Base-by-base conservation (phyloP, 208 protist species). In the Sergeia podlipaevii region DNA sequence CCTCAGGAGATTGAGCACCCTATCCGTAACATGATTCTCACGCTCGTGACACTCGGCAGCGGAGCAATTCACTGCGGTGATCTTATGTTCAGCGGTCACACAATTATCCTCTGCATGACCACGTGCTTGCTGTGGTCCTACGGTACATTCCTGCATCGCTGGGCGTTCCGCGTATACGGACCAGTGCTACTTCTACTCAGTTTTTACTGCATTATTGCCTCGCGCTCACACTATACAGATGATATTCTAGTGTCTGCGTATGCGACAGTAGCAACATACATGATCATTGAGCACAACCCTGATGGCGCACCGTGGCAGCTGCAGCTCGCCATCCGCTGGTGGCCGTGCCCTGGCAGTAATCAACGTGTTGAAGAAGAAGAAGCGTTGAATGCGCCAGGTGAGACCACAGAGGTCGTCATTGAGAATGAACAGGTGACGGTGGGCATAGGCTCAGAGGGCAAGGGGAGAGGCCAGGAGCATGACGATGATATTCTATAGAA, bases 71-170 rank as follows among this genome's bases (percentile, higher is more conserved):
- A 96, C 71, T 96, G 89, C 42, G 89, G 89, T 33, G 89, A 96
- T 61, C 61, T 96, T 8, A 87, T 96, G 79, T 96, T 91, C 60
- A 90, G 80, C 45, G 89, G 89, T 4, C 89, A 96, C 72, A 93
- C 85, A 1, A 86, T 96, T 54, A 90, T 84, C 37, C 48, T 93
- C 23, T 78, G 62, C n/a, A 50, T 91, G 18, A 59, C 70, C 41
- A 55, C 73, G 21, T 64, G 70, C 50, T 21, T 84, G 4, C 42
- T 75, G 1, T 89, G 77, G 70, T 59, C 73, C 18, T 95, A 92
- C 74, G 77, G 88, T 23, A 37, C 48, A 2, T 79, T 79, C 41
- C 23, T 93, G 24, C 77, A 88, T 52, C 60, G 47, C 7, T 84
- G 60, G 55, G 34, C 44, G 15, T 64, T 90, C 46, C 67, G 66